Evolutionary conservation across 352 stramenopile genomes (phyloP), one percentile per base, ranked within the genome.

Genomic region (Globisporangium ultimum): DNA sequence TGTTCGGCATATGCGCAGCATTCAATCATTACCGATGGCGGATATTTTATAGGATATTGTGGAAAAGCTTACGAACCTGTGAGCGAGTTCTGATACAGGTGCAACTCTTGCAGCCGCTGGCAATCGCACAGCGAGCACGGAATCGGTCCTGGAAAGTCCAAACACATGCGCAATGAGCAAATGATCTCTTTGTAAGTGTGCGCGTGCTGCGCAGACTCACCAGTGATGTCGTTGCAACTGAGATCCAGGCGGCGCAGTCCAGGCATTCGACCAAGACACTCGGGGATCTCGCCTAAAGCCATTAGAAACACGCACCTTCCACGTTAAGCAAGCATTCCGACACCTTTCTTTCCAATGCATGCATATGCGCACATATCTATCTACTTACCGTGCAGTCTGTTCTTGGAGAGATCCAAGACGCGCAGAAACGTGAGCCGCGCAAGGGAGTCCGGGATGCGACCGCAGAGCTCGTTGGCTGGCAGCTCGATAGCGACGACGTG

Each of bases 321-420:
- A 38, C 20, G 18, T 41, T 48, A n/a, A n/a, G n/a, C n/a, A n/a
- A n/a, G n/a, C n/a, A n/a, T n/a, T n/a, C n/a, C n/a, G n/a, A n/a
- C n/a, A n/a, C n/a, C n/a, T n/a, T n/a, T n/a, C n/a, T n/a, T n/a
- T n/a, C n/a, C n/a, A n/a, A n/a, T n/a, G n/a, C n/a, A 17, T 43
- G 3, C n/a, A 18, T 22, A 43, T 17, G 42, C 42, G 18, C 49
- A 38, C 11, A 42, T 17, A 66, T 83, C 83, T 42, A 70, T 83
- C 81, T 45, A 70, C 28, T 10, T 0, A 36, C 28, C 28, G 28
- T 36, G 68, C 36, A 95, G 72, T 36, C 78, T 70, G 64, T 95
- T 95, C 69, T 89, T 89, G 60, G 84, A 91, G 53, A 95, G 62
- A 59, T 95, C 78, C 2, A 95, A 76, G 43, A 87, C 73, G 40